phyloP scores from a whole-genome alignment of 2,329 filamentous ascomycete genomes.

The Colletotrichum magnum region DNA sequence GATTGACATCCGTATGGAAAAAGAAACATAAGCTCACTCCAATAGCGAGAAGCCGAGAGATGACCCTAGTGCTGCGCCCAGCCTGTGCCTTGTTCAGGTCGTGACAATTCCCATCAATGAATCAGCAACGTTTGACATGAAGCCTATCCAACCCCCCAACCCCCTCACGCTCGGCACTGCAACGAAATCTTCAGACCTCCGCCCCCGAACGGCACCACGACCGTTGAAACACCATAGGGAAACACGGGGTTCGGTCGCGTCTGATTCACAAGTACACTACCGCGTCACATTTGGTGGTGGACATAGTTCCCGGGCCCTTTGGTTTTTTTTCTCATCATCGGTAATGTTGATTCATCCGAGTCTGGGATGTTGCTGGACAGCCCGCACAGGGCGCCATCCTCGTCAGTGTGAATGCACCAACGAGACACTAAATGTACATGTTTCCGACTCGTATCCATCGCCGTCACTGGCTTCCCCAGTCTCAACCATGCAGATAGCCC shows the following conservation, averaged over 20 bases:
- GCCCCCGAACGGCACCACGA: conserved; percentile 13
- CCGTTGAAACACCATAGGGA: conserved; percentile 24
- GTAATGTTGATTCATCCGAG: conserved; percentile 12
- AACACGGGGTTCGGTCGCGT: conserved; percentile 18
- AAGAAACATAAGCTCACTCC: not conserved
- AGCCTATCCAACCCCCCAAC: not conserved
- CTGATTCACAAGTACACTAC: conserved; percentile 9
- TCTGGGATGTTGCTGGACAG: conserved; percentile 25
- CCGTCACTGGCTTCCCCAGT: not conserved
- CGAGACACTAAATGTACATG: conserved; percentile 6
- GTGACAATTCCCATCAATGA: not conserved
- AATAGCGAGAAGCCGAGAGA: not conserved
- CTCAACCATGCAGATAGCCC: not conserved
- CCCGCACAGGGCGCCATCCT: conserved; percentile 25
- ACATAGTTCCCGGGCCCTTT: not conserved
- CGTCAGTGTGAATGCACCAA: conserved; percentile 16
- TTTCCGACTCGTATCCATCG: conserved; percentile 1
- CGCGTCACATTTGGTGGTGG: not conserved
- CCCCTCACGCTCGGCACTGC: conserved; percentile 8
- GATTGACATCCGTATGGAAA: not conserved
- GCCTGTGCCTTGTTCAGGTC: not conserved
- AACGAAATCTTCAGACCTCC: not conserved
- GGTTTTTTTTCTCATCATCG: conserved; percentile 16
- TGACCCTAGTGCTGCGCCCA: not conserved
- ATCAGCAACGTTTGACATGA: not conserved